Evolutionary conservation across 768 basidiomycete genomes (phyloP).

Genomic region (Mycena crocata): DNA sequence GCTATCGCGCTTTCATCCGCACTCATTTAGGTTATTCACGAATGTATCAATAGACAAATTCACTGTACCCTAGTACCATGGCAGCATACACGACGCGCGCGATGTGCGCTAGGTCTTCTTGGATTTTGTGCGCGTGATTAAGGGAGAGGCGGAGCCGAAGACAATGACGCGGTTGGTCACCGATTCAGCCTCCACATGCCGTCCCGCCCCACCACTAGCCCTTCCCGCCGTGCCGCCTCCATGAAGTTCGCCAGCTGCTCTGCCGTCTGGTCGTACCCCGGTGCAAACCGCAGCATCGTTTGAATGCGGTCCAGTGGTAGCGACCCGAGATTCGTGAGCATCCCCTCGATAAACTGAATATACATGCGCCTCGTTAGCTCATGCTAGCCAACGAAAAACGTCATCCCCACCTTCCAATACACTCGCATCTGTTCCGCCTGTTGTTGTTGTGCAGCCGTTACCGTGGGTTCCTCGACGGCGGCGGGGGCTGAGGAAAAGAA

Average conservation of each 20-base stretch:
- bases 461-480: slow-evolving; percentile 57
- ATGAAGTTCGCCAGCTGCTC: slow-evolving; percentile 86
- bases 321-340: slow-evolving; percentile 88
- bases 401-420: slow-evolving; percentile 80
- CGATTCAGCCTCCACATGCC: slow-evolving; percentile 72
- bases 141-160: too few relatives aligned
- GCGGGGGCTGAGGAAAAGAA: slow-evolving; percentile 36
- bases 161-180: slow-evolving; percentile 4
- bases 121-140: neutral
- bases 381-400: neutral
- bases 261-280: slow-evolving; percentile 81
- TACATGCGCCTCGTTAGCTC: slow-evolving; percentile 11
- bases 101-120: slow-evolving; percentile 36
- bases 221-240: slow-evolving; percentile 84
- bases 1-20: slow-evolving; percentile 32
- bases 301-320: slow-evolving; percentile 88
- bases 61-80: slow-evolving; percentile 47
- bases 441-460: slow-evolving; percentile 73
- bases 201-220: slow-evolving; percentile 74
- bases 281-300: slow-evolving; percentile 86
- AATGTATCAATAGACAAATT: slow-evolving; percentile 44
- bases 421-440: slow-evolving; percentile 89
- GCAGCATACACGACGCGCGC: slow-evolving; percentile 51
- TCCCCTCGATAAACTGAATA: slow-evolving; percentile 94
- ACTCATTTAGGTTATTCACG: slow-evolving; percentile 43